Evolutionary conservation across 352 stramenopile genomes (phyloP).

Genomic region (Phytophthora sansomeana): DNA sequence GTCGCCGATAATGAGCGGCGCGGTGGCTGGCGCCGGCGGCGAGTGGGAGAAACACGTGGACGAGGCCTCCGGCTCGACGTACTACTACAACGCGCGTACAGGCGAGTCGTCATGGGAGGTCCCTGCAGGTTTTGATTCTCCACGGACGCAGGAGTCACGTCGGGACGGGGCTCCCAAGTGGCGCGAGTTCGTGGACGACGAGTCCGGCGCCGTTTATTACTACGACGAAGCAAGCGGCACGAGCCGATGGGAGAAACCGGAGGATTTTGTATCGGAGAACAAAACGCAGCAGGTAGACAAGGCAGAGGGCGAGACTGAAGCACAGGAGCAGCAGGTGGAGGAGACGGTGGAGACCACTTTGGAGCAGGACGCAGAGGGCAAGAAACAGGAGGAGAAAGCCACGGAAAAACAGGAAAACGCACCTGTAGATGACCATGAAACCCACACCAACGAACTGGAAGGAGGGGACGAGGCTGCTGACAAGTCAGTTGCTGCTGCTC

Average conservation of each 20-base stretch:
- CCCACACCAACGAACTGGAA: background rate
- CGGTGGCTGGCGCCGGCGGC: conserved; percentile 2
- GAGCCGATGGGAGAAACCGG: conserved; percentile 80
- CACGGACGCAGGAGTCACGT: conserved; percentile 1
- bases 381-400: conserved; percentile 25
- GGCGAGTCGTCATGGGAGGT: conserved; percentile 79
- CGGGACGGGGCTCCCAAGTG: conserved; percentile 48
- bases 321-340: conserved; percentile 5
- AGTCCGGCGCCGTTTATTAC: conserved; percentile 68
- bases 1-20: no score
- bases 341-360: conserved; percentile 2
- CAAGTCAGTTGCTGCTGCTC: background rate
- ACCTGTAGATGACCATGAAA: background rate
- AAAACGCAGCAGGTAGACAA: conserved; percentile 21
- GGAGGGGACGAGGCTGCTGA: background rate
- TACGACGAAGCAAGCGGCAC: conserved; percentile 74
- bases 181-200: conserved; percentile 73
- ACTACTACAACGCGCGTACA: conserved; percentile 83
- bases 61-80: conserved; percentile 58
- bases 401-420: conserved; percentile 6
- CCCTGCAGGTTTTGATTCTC: conserved; percentile 48
- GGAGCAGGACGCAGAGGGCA: conserved; percentile 29
- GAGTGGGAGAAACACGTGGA: conserved; percentile 83
- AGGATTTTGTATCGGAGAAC: conserved; percentile 43
- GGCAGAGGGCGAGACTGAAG: conserved; percentile 7